Conservation (phyloP, 805 yeast species). For the Cyberlindnera mrakii region DNA sequence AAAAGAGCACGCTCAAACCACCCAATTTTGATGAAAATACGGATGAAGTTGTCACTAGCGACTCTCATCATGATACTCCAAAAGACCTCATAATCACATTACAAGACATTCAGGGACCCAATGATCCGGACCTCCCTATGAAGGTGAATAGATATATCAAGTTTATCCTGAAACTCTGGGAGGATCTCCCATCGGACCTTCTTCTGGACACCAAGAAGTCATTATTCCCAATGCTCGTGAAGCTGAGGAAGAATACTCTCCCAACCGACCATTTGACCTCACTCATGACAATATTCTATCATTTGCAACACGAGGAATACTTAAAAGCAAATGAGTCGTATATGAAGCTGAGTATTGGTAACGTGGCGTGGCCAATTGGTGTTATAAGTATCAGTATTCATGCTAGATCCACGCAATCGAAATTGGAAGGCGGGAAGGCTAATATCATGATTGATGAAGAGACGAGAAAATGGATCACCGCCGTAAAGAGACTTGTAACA, state of each 20-base stretch:
- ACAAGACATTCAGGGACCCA: constrained; percentile 11
- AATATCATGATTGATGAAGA: constrained; percentile 75
- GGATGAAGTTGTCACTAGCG: background rate
- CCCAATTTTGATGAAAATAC: background rate
- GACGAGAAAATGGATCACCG: constrained; percentile 72
- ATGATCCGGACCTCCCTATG: constrained; percentile 11
- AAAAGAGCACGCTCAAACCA: background rate
- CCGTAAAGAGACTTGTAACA: constrained; percentile 67
- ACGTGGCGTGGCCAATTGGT: constrained; percentile 92
- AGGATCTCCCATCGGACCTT: constrained; percentile 22
- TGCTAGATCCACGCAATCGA: constrained; percentile 57
- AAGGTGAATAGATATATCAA: constrained; percentile 25
- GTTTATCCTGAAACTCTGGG: constrained; percentile 32
- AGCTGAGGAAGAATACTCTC: constrained; percentile 40
- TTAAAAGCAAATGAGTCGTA: constrained; percentile 60
- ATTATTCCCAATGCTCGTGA: constrained; percentile 46
- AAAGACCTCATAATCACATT: constrained; percentile 11
- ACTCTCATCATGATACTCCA: constrained; percentile 2
- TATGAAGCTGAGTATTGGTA: constrained; percentile 73
- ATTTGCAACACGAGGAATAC: constrained; percentile 50
- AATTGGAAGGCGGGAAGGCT: constrained; percentile 51
- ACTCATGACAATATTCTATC: constrained; percentile 51
- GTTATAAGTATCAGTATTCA: constrained; percentile 76
- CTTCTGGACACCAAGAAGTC: constrained; percentile 42
- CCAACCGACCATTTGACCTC: constrained; percentile 40